Percentiles rank a stretch among this genome's conserved stretches.
These are phyloP conservation scores for Wickerhamomyces chambardii DNA, from an alignment of 805 yeast genomes.

Conservation along the genomic window DNA sequence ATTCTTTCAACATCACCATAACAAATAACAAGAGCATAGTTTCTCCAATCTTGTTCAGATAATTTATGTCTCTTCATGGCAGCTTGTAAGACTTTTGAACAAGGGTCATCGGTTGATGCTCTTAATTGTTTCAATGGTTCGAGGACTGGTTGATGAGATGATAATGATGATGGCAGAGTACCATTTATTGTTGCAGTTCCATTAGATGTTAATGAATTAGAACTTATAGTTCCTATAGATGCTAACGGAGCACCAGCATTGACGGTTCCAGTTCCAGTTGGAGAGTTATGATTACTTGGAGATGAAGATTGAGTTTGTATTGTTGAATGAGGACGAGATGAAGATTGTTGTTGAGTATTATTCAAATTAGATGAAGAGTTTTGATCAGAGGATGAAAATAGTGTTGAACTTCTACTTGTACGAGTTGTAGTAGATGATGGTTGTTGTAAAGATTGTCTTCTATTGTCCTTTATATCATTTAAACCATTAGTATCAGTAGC, in stretches of 20 bases:
- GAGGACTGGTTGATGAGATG: conserved; percentile 12
- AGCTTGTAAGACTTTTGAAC: conserved; percentile 77
- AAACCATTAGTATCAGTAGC: conserved; percentile 4
- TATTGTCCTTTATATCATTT: too few species aligned
- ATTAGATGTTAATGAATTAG: too few species aligned
- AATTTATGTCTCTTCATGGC: conserved; percentile 83
- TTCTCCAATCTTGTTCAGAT: conserved; percentile 73
- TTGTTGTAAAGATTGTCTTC: conserved; percentile 7
- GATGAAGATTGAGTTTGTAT: background rate
- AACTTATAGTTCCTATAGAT: too few species aligned
- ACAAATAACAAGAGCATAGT: conserved; percentile 82
- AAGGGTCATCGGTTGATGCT: conserved; percentile 87
- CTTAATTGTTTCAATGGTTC: conserved; percentile 80
- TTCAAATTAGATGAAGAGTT: too few species aligned
- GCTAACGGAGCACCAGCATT: too few species aligned
- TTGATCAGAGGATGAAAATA: background rate
- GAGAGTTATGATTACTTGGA: too few species aligned
- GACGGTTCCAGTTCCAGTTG: too few species aligned
- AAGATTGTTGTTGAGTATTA: background rate
- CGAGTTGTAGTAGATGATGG: conserved; percentile 1
- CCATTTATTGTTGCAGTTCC: too few species aligned
- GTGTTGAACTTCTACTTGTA: conserved; percentile 1
- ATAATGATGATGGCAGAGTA: background rate
- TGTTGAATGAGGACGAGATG: background rate
- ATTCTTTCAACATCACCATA: conserved; percentile 88